Evolutionary conservation across 1,139 yeast genomes (phyloP).

Genomic region (Suhomyces bribrorum): DNA sequence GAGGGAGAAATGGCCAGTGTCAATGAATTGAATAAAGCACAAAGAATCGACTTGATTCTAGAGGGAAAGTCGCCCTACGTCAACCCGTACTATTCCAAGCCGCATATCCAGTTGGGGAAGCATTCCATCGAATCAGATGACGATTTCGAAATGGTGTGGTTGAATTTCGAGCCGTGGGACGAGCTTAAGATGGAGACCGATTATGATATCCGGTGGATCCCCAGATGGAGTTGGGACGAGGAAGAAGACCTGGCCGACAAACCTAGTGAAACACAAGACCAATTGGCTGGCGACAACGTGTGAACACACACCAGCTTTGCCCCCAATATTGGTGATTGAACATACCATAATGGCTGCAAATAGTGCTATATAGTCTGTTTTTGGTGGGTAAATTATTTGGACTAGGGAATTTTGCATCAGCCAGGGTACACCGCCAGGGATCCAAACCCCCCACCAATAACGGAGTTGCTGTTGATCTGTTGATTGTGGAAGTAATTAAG

Average conservation of each 20-base stretch:
- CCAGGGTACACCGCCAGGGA: no score
- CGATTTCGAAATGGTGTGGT: slow-evolving; percentile 49
- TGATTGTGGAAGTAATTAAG: no score
- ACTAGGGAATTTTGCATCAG: no score
- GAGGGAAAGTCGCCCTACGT: slow-evolving; percentile 30
- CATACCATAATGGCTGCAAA: no score
- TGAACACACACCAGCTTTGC: no score
- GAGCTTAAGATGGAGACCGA: slow-evolving; percentile 46
- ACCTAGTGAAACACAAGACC: background rate
- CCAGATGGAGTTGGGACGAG: slow-evolving; percentile 20
- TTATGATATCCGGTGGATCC: slow-evolving; percentile 45
- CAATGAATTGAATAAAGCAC: slow-evolving; percentile 40
- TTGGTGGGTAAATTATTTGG: no score
- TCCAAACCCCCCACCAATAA: no score
- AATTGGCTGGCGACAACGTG: no score
- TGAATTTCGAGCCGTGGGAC: slow-evolving; percentile 55
- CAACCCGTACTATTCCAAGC: slow-evolving; percentile 26
- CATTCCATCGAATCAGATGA: slow-evolving; percentile 41
- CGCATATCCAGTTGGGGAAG: slow-evolving; percentile 41
- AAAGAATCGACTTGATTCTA: slow-evolving; percentile 36
- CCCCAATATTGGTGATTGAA: no score
- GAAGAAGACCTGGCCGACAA: background rate
- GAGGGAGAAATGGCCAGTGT: slow-evolving; percentile 30
- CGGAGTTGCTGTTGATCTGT: no score
- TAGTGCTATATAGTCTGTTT: no score